A percentile compares a stretch with the other conserved stretches of the same genome.
Conservation (phyloP, 1,284 basidiomycete genomes). For the Stygiomarasmius scandens region DNA sequence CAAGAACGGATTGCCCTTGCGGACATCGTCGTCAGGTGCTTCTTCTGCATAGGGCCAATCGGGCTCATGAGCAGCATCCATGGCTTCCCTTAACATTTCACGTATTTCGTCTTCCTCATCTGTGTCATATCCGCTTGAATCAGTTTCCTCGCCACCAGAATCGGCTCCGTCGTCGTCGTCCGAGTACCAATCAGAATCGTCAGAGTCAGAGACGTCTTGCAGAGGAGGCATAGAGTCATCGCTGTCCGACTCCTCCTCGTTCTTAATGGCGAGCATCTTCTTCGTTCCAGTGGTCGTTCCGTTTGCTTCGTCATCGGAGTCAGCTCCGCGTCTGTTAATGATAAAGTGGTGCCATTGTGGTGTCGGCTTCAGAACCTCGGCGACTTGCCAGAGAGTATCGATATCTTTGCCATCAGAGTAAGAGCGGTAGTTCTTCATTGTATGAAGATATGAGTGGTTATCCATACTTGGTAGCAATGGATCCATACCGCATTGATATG, state of each 20-base stretch:
- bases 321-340: conserved; percentile 26
- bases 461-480: conserved; percentile 1
- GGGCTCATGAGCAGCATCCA: conserved; percentile 63
- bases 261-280: conserved; percentile 49
- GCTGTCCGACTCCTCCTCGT: conserved; percentile 33
- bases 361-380: conserved; percentile 49
- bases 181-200: conserved; percentile 31
- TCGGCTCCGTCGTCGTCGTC: conserved; percentile 39
- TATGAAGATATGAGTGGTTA: conserved; percentile 6
- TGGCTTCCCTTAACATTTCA: conserved; percentile 65
- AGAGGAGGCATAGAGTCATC: conserved; percentile 28
- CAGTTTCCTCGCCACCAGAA: conserved; percentile 24
- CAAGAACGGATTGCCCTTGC: conserved; percentile 72
- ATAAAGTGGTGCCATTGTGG: conserved; percentile 64
- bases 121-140: conserved; percentile 59
- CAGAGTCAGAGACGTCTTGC: conserved; percentile 31
- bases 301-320: conserved; percentile 35
- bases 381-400: conserved; percentile 65
- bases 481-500: conserved; percentile 56
- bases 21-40: conserved; percentile 45
- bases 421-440: conserved; percentile 57
- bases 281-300: conserved; percentile 30
- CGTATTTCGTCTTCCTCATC: conserved; percentile 69
- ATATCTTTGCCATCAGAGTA: conserved; percentile 54
- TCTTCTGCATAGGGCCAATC: conserved; percentile 51